Conservation (phyloP, 352 stramenopile species). For the Phytophthora cajani region DNA sequence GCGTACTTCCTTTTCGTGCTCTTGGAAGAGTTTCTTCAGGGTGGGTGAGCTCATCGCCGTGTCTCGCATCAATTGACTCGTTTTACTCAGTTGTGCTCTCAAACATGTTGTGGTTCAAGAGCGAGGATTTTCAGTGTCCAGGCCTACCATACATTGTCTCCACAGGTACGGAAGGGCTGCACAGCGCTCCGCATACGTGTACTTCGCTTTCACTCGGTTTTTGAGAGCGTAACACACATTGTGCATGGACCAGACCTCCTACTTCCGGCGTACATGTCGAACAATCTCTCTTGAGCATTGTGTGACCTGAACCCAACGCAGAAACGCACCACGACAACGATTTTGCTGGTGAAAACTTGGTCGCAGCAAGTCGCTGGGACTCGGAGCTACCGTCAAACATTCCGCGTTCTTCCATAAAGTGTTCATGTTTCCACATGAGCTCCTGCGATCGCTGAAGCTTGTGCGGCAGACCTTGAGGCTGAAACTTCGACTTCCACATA, state of each 20-base stretch:
- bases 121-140: constrained; percentile 59
- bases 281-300: constrained; percentile 47
- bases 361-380: constrained; percentile 42
- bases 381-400: constrained; percentile 44
- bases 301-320: constrained; percentile 65
- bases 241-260: constrained; percentile 42
- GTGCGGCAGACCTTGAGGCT: constrained; percentile 44
- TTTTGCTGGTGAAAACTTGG: constrained; percentile 56
- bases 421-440: constrained; percentile 52
- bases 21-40: constrained; percentile 76
- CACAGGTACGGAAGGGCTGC: constrained; percentile 42
- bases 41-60: constrained; percentile 60
- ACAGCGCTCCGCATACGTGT: constrained; percentile 42
- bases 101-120: constrained; percentile 36
- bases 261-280: constrained; percentile 35
- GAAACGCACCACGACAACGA: constrained; percentile 51
- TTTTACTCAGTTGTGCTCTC: constrained; percentile 31
- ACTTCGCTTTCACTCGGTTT: constrained; percentile 48
- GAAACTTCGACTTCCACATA: constrained; percentile 60
- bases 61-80: constrained; percentile 37
- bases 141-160: constrained; percentile 49
- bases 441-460: constrained; percentile 44
- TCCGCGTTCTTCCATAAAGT: constrained; percentile 31
- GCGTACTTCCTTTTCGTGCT: constrained; percentile 65
- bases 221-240: constrained; percentile 52